Evolutionary conservation across 768 basidiomycete species (phyloP).

Genomic region (Wakefieldia striispora): DNA sequence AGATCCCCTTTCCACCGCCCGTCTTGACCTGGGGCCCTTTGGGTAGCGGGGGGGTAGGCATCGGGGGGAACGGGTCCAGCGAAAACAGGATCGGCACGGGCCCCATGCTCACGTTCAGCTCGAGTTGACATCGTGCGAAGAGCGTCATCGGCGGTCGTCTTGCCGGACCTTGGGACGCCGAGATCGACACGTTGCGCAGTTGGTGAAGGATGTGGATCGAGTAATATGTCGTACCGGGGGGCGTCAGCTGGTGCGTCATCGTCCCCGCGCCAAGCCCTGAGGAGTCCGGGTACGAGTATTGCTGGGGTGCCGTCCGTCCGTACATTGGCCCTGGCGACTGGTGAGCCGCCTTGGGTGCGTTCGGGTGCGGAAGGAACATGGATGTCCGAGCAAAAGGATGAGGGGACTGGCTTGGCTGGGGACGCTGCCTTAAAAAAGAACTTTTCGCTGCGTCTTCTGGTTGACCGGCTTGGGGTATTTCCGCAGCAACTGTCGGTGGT

Average conservation of each 20-base stretch:
- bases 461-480: constrained; percentile 2
- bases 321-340: constrained; percentile 56
- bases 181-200: constrained; percentile 19
- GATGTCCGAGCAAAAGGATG: constrained; percentile 37
- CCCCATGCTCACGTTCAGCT: constrained; percentile 46
- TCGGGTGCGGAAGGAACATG: constrained; percentile 53
- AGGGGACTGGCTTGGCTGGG: constrained; percentile 10
- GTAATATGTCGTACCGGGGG: constrained; percentile 30
- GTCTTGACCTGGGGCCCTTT: neutral
- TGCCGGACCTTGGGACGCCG: constrained; percentile 20
- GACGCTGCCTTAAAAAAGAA: constrained; percentile 29
- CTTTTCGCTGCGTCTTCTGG: constrained; percentile 11
- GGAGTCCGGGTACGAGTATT: constrained; percentile 10
- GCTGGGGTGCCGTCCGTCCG: constrained; percentile 35
- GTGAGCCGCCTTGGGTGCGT: constrained; percentile 43
- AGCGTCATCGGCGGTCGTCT: constrained; percentile 43
- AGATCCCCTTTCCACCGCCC: neutral
- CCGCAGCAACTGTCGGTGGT: constrained; percentile 14
- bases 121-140: constrained; percentile 54
- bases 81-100: constrained; percentile 65
- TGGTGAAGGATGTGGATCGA: constrained; percentile 28
- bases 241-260: neutral
- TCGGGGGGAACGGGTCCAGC: constrained; percentile 45
- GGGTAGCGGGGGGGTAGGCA: constrained; percentile 6
- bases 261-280: constrained; percentile 4